These are phyloP conservation scores for Colletotrichum eremochloae DNA, from an alignment of 2,329 filamentous ascomycete species.

Conservation along the genomic window DNA sequence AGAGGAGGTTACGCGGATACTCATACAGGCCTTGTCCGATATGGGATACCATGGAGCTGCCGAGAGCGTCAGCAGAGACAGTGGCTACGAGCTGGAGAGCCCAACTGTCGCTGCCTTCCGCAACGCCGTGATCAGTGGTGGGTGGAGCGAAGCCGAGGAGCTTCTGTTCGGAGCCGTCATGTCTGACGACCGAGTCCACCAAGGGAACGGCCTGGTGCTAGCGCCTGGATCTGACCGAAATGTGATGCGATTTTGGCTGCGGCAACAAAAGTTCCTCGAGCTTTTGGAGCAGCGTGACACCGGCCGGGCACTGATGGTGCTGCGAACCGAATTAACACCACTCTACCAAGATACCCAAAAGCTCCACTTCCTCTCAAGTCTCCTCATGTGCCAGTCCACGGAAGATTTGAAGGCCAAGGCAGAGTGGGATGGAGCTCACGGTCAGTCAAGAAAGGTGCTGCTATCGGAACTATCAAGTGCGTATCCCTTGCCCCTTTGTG, in stretches of 20 bases:
- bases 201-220: conserved; percentile 76
- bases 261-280: conserved; percentile 96
- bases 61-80: conserved; percentile 80
- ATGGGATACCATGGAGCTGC: conserved; percentile 88
- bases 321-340: conserved; percentile 89
- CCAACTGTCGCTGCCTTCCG: conserved; percentile 89
- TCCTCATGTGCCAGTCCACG: conserved; percentile 88
- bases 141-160: conserved; percentile 88
- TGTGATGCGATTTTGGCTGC: conserved; percentile 87
- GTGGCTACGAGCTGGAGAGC: conserved; percentile 89
- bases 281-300: conserved; percentile 83
- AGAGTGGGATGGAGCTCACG: conserved; percentile 86
- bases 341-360: conserved; percentile 82
- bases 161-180: conserved; percentile 72
- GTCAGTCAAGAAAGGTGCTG: conserved; percentile 79
- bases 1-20: conserved; percentile 91
- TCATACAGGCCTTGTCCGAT: conserved; percentile 92
- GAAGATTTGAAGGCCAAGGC: conserved; percentile 83
- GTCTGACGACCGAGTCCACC: conserved; percentile 50
- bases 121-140: conserved; percentile 81
- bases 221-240: conserved; percentile 80
- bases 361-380: conserved; percentile 85
- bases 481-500: conserved; percentile 47
- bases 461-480: conserved; percentile 87
- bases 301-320: conserved; percentile 80